Conservation (phyloP, 2,329 filamentous ascomycete species). For the Sclerotinia minor region DNA sequence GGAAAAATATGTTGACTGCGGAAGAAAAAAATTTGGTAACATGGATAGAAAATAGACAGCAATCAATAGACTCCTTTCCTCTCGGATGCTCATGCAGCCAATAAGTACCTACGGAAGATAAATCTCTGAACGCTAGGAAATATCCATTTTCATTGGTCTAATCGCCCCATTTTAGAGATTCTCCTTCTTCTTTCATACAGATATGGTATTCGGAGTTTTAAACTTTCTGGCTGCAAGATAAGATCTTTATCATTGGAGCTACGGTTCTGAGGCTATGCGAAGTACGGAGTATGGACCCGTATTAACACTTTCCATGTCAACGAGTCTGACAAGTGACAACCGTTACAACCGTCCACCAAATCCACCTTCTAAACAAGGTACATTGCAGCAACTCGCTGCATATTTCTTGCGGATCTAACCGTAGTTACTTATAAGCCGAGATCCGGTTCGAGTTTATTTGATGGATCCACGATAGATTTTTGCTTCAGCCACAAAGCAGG, state of each 20-base stretch:
- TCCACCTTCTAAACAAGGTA: conserved; percentile 8
- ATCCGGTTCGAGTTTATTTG: background rate
- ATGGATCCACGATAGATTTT: background rate
- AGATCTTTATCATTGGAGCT: too few species aligned
- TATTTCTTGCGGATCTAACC: background rate
- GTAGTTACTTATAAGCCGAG: background rate
- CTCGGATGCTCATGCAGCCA: too few species aligned
- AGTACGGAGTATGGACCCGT: too few species aligned
- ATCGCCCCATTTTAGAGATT: too few species aligned
- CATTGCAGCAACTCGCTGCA: background rate
- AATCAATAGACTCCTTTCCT: background rate
- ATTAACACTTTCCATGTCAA: too few species aligned
- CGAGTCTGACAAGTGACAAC: background rate
- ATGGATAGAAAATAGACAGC: background rate
- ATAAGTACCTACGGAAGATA: too few species aligned
- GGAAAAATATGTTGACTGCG: background rate
- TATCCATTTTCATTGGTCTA: too few species aligned
- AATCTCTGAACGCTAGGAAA: too few species aligned
- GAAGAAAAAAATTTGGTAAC: background rate
- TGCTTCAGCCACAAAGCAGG: background rate
- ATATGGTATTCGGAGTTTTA: too few species aligned
- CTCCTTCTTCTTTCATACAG: too few species aligned
- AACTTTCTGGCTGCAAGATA: too few species aligned
- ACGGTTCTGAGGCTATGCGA: too few species aligned
- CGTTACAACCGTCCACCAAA: background rate